phyloP scores from a whole-genome alignment of 2,329 filamentous ascomycete species.

The Aspergillus neoniger region DNA sequence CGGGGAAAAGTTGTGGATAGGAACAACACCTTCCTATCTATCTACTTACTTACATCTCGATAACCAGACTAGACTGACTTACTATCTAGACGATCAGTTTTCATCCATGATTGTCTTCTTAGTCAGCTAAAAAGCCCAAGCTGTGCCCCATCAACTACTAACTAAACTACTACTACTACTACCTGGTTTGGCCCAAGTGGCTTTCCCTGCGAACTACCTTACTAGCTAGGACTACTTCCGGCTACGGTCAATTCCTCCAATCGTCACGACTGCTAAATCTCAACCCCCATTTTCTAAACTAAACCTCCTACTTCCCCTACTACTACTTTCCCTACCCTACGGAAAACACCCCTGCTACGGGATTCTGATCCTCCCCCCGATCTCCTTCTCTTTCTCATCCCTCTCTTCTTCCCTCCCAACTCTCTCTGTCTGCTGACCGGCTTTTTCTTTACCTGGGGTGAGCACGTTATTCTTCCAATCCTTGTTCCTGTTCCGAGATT shows the following conservation, averaged over 20 bases:
- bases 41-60: neutral
- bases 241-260: conserved; percentile 19
- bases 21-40: neutral
- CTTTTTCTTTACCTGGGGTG: conserved; percentile 6
- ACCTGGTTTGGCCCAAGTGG: too few relatives aligned
- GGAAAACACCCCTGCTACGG: neutral
- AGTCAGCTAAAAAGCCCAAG: too few relatives aligned
- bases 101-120: too few relatives aligned
- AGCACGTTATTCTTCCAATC: conserved; percentile 13
- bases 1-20: neutral
- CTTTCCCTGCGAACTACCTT: neutral
- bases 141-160: too few relatives aligned
- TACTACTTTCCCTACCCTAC: neutral
- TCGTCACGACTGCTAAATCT: conserved; percentile 15
- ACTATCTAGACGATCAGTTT: too few relatives aligned
- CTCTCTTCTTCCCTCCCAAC: neutral
- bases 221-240: conserved; percentile 9
- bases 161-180: too few relatives aligned
- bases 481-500: conserved; percentile 25
- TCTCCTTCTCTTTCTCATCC: neutral
- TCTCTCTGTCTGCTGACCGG: conserved; percentile 7
- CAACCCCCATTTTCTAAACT: conserved; percentile 3
- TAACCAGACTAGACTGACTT: too few relatives aligned
- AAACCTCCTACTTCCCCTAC: neutral
- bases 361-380: neutral